Base-by-base conservation (phyloP, 2,329 filamentous ascomycete genomes). In the Phaeosphaeria sp. region DNA sequence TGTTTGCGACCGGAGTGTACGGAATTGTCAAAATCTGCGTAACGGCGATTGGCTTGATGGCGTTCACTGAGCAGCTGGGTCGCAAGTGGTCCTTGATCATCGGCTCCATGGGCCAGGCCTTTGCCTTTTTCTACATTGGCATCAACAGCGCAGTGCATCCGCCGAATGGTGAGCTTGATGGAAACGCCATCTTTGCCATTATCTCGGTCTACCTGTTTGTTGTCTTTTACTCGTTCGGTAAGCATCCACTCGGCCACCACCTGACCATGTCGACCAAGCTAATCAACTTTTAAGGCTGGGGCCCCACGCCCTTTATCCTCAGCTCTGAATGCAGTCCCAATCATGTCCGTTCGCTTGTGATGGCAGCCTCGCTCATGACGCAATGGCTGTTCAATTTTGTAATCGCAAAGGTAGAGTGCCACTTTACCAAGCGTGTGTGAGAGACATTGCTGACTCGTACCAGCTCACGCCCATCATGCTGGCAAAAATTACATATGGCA, bases 201-300 rank as follows among this genome's bases (percentile, higher is more conserved):
- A 77, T 84, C 51, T 84, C 82, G 68, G 80, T 84, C 5, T 84
- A 83, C 59, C 71, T 81, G 6, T 81, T 80, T 52, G 80, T 81
- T 7, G 77, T 81, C 10, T 81, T 81, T 64, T 81, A 80, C 68
- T 78, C 73, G 2, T 80, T 81, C 52, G 79, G 68, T 71, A 68
- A 56, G 67, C 56, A 10, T 20, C 20, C n/a, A 13, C n/a, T 13
- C 15, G 2, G 18, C 6, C 36, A 30, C 23, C 27, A 23, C 21
- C 33, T 15, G 6, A 21, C 9, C 36, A 30, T 27, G 22, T 20
- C 21, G 22, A 48, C 7, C 42, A 23, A 11, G 57, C 64, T 68
- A 54, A 65, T 50, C 39, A 22, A 22, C 53, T 13, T 13, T 44
- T 22, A 53, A 70, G 67, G 73, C n/a, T 82, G 79, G 79, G 80